A percentile compares a stretch with the other conserved stretches of the same genome.
Evolutionary conservation across 2,329 filamentous ascomycete genomes (phyloP).

Genomic region (Fusarium sp.): DNA sequence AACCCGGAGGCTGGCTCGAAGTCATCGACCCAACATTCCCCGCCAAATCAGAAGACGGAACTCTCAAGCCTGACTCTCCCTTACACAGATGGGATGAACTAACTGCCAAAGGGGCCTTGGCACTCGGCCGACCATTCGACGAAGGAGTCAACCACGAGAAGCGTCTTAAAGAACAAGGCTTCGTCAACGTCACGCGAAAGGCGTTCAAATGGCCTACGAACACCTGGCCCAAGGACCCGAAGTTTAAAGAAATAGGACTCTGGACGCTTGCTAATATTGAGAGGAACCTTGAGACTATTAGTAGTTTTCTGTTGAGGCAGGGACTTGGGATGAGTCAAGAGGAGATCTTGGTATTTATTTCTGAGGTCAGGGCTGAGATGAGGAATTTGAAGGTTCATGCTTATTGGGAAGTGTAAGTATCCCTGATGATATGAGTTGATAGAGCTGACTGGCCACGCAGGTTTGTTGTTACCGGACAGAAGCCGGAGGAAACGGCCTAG

Average conservation of each 20-base stretch:
- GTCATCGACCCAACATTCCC: conserved; percentile 31
- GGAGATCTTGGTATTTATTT: conserved; percentile 15
- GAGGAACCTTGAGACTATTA: conserved; percentile 14
- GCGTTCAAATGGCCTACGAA: conserved; percentile 26
- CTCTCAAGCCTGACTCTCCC: conserved; percentile 4
- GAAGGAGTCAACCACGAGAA: conserved; percentile 18
- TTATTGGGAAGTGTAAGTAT: conserved; percentile 30
- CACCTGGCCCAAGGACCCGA: conserved; percentile 28
- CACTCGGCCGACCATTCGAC: conserved; percentile 5
- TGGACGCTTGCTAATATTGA: conserved; percentile 29
- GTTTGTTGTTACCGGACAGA: conserved; percentile 21
- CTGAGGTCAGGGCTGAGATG: conserved; percentile 21
- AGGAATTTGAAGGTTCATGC: conserved; percentile 8
- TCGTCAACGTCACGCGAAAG: conserved; percentile 5
- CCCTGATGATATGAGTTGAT: fast-evolving
- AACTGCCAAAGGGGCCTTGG: conserved; percentile 9
- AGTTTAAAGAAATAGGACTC: conserved; percentile 20
- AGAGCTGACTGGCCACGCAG: not conserved
- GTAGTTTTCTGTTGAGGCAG: conserved; percentile 1
- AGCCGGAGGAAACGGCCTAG: not conserved
- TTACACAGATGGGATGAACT: conserved; percentile 28
- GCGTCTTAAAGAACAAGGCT: conserved; percentile 11
- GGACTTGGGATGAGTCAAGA: conserved; percentile 21
- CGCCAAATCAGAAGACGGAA: conserved; percentile 31
- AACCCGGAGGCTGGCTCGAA: conserved; percentile 36